Base-by-base conservation (phyloP, 805 yeast species). In the Saturnispora quitensis region DNA sequence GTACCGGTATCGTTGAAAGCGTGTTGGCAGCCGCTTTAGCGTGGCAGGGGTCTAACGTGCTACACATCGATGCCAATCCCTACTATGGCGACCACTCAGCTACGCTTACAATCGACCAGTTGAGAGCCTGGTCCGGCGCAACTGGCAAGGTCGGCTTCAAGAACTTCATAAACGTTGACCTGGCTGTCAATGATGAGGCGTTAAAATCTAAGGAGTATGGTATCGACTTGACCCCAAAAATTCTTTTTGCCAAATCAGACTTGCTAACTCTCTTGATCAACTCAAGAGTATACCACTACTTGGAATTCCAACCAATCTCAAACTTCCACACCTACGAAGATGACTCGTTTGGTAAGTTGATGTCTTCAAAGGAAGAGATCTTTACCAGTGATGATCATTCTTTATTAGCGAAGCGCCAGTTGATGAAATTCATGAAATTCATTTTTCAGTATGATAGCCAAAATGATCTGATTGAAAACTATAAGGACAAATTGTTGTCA, bases 21-120 rank as follows among this genome's bases (percentile, higher is more conserved):
- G 82, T 93, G 12, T 68, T 89, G 47, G 97, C 98, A 0, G 96
- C 97, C 12, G 91, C 97, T 0, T 73, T 93, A 45, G 85, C 97
- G 12, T 93, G 99, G 98, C 96, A 89, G 60, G 99, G 99, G n/a
- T 81, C 93, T n/a, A 81, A 77, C 57, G 97, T 93, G 8, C 71
- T 93, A 43, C 99, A 93, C 63, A 80, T 93, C 31, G 99, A 93
- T 66, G 73, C 81, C 43, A 85, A 89, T 62, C 75, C 80, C 28
- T 84, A 87, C 64, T 93, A 93, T 62, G 99, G 99, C 20, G 98
- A 90, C 65, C 76, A 84, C 35, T 76, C 84, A 47, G 89, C 97
- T 5, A 86, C 96, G 3, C 69, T 93, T 48, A 86, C 95, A 20
- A 78, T 89, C 46, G 96, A 89, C 58, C 96, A 93, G 67, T 68